Conservation (phyloP, 768 basidiomycete genomes). For the Mycena crocata region DNA sequence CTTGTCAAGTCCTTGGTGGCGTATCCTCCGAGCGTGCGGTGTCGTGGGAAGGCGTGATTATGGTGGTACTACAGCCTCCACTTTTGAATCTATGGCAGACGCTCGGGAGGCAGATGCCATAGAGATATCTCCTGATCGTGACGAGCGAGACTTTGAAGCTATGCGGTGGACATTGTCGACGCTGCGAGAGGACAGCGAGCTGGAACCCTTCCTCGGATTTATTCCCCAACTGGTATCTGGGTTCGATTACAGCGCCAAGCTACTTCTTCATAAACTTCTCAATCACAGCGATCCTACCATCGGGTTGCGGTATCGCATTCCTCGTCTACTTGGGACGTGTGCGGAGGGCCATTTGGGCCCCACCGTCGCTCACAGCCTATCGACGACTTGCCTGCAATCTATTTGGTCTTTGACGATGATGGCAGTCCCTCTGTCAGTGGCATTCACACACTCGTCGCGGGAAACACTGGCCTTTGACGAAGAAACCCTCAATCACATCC, state of each 20-base stretch:
- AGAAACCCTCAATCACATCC: constrained; percentile 45
- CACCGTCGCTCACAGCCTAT: constrained; percentile 43
- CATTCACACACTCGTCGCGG: constrained; percentile 27
- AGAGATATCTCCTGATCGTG: constrained; percentile 46
- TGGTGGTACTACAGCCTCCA: constrained; percentile 30
- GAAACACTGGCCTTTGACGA: constrained; percentile 48
- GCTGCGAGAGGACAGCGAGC: constrained; percentile 48
- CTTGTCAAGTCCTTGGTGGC: constrained; percentile 47
- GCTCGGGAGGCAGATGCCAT: constrained; percentile 50
- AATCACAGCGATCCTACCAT: constrained; percentile 44
- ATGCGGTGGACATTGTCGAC: constrained; percentile 53
- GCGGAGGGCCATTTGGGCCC: constrained; percentile 40
- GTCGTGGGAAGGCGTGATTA: constrained; percentile 40
- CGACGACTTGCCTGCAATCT: constrained; percentile 49
- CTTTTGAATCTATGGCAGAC: constrained; percentile 41
- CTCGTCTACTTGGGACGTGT: constrained; percentile 47
- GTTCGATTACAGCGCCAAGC: constrained; percentile 53
- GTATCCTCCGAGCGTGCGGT: constrained; percentile 39
- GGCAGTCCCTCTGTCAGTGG: constrained; percentile 41
- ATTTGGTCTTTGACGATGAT: constrained; percentile 59
- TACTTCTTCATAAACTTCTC: constrained; percentile 47
- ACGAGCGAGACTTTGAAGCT: constrained; percentile 52
- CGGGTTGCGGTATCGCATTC: constrained; percentile 49
- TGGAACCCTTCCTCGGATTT: constrained; percentile 50
- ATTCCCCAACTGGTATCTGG: constrained; percentile 50